Base-by-base conservation (phyloP, 306 rosid species). In the Albizia julibrissin region DNA sequence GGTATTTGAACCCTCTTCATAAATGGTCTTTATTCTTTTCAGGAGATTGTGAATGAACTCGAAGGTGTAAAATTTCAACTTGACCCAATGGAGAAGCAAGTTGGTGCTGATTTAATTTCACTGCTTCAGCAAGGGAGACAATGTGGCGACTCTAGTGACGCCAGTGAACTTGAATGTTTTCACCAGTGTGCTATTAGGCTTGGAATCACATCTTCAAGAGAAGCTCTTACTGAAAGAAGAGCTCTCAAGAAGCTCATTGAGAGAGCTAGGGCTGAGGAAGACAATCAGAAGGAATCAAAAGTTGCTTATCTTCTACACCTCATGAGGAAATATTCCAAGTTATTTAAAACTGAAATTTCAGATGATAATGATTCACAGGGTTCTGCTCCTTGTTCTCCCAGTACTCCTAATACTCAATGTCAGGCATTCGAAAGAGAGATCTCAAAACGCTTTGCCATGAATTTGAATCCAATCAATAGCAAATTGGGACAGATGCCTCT, bases 331-430 rank as follows among this genome's bases (percentile, higher is more conserved):
- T 94, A 92, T 80, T 94, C 98, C 42, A 94, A 94, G 82, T 85
- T 90, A 84, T 94, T 94, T 85, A 90, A 92, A 85, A 87, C 89
- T 80, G 98, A 94, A 76, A 52, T 88, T 47, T 83, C 87, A 0
- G 97, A 94, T 82, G 98, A 94, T 80, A 91, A 82, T 75, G 97
- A 93, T 87, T 93, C 98, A 49, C 98, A 91, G 81, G 91, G 98
- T 76, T 93, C 98, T 67, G 84, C 91, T 46, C 98, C 98, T 78
- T 91, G 97, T 89, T 91, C 98, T 78, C 98, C 98, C 69, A 46
- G 33, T 66, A 87, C 78, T 71, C 86, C 85, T 24, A 75, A 68
- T 31, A 87, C 81, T 52, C 89, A 90, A 44, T 81, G 82, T 74
- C 91, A 85, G 14, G 84, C 86, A 62, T 87, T 94, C 79, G 92